Conservation (phyloP, 371 early-diverging fungal genomes). For the Mucor circinelloides region DNA sequence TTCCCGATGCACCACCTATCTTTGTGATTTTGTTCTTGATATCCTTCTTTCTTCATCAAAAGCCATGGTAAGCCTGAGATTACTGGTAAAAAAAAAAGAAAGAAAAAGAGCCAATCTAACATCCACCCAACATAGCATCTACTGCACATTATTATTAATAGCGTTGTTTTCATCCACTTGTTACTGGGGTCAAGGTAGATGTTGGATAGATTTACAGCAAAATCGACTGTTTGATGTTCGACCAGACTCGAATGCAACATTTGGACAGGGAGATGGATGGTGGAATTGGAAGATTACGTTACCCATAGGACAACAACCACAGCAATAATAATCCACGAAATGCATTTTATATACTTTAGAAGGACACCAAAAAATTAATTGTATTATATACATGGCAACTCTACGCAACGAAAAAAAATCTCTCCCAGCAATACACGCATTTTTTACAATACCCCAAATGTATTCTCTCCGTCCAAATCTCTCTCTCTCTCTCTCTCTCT, state of each 20-base stretch:
- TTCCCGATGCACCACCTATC: conserved; percentile 70
- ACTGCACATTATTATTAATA: conserved; percentile 63
- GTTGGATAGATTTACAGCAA: conserved; percentile 65
- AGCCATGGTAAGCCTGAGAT: conserved; percentile 58
- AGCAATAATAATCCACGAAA: background rate
- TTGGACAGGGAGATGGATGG: conserved; percentile 53
- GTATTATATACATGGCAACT: background rate
- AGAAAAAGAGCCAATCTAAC: background rate
- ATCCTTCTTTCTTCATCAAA: conserved; percentile 67
- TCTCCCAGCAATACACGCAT: background rate
- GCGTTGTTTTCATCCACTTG: conserved; percentile 67
- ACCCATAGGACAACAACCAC: conserved; percentile 32
- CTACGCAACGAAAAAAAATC: no score
- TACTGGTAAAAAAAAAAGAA: background rate
- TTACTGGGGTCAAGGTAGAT: conserved; percentile 72
- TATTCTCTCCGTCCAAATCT: background rate
- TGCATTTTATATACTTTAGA: background rate
- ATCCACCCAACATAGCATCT: conserved; percentile 42
- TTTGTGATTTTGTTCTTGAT: conserved; percentile 64
- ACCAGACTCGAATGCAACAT: conserved; percentile 46
- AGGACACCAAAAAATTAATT: background rate
- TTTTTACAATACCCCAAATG: background rate
- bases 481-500: background rate
- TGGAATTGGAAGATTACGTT: conserved; percentile 55
- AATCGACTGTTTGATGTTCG: conserved; percentile 44